Conservation (phyloP, 176 grass and related monocot genomes). For the Raddia guianensis region DNA sequence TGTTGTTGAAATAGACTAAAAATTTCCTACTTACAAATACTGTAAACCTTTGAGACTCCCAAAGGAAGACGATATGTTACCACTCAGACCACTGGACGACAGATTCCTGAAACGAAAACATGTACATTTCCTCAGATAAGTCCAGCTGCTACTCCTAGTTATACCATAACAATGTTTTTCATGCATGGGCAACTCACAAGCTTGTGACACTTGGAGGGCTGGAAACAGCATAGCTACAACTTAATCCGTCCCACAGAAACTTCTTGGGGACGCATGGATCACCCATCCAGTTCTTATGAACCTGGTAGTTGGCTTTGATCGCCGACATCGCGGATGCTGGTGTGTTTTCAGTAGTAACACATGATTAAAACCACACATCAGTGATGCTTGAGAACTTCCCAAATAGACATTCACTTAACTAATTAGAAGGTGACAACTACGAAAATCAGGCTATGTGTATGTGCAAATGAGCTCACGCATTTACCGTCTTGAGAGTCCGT, state of each 20-base stretch:
- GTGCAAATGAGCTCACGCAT: no score
- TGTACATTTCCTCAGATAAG: neutral
- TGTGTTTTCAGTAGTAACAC: neutral
- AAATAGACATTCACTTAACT: neutral
- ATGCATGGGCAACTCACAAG: constrained; percentile 46
- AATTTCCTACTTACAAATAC: neutral
- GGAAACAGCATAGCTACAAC: constrained; percentile 52
- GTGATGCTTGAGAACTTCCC: neutral
- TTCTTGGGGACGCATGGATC: constrained; percentile 59
- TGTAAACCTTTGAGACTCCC: neutral
- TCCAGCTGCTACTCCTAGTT: no score
- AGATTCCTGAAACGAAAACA: constrained; percentile 49
- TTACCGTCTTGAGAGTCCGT: constrained; percentile 51
- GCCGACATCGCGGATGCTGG: constrained; percentile 63
- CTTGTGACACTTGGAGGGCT: constrained; percentile 49
- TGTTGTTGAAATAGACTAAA: neutral
- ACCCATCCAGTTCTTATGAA: constrained; percentile 59
- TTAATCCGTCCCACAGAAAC: constrained; percentile 58
- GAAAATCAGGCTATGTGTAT: no score
- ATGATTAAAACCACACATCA: neutral
- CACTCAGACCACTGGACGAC: constrained; percentile 48
- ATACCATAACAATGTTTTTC: neutral
- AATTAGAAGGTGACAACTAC: no score
- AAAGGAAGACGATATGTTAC: constrained; percentile 52
- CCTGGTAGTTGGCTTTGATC: constrained; percentile 50